A percentile compares a stretch with the other conserved stretches of the same genome.
Conservation (phyloP, 306 rosid species). For the Fagus sylvatica region DNA sequence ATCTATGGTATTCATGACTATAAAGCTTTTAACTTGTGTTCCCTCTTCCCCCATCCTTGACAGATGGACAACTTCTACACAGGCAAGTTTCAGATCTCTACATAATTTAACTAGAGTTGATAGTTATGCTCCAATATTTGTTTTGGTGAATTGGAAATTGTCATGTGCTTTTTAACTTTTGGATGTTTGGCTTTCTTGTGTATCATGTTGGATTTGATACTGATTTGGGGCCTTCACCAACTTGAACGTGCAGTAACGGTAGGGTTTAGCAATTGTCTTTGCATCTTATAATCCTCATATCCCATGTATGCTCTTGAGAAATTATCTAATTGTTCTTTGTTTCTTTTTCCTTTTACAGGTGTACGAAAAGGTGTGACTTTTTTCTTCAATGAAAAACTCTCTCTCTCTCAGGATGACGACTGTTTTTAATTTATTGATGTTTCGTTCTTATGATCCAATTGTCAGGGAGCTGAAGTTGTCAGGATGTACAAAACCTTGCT, state of each 20-base stretch:
- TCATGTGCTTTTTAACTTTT: slow-evolving; percentile 31
- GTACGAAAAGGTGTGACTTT: slow-evolving; percentile 82
- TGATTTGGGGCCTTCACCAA: slow-evolving; percentile 47
- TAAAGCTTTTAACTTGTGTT: slow-evolving; percentile 31
- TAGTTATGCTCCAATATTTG: slow-evolving; percentile 8
- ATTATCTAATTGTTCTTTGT: slow-evolving; percentile 33
- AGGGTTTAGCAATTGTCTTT: slow-evolving; percentile 36
- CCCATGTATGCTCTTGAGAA: slow-evolving; percentile 14
- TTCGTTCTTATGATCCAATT: slow-evolving; percentile 42
- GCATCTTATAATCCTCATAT: not conserved
- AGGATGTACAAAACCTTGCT: slow-evolving; percentile 97
- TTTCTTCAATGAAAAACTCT: slow-evolving; percentile 18
- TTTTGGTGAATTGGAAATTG: slow-evolving; percentile 9
- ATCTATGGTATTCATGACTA: not conserved
- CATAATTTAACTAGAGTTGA: slow-evolving; percentile 15
- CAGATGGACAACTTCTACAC: slow-evolving; percentile 99
- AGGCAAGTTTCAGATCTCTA: slow-evolving; percentile 49
- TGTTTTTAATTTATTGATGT: not conserved
- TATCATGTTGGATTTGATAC: slow-evolving; percentile 35
- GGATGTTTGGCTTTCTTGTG: slow-evolving; percentile 36
- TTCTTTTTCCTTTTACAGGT: slow-evolving; percentile 61
- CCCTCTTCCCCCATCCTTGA: slow-evolving; percentile 24
- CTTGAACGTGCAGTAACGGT: slow-evolving; percentile 87
- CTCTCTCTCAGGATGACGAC: slow-evolving; percentile 6
- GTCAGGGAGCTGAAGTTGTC: slow-evolving; percentile 99